Evolutionary conservation across 176 grass and related monocot species (phyloP).

Genomic region (Aegilops longissima): DNA sequence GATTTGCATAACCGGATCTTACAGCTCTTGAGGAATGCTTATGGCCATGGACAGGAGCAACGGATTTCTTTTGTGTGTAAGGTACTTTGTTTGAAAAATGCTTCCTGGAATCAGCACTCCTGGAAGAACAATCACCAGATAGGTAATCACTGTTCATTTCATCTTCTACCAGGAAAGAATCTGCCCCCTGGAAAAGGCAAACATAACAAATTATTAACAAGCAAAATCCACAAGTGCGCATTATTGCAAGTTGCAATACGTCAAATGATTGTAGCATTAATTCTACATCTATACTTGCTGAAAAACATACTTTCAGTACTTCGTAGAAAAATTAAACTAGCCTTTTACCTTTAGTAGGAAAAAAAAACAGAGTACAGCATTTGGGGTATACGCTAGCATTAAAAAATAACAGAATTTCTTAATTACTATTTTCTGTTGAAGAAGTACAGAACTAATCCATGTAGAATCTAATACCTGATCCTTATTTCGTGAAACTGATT

Average conservation of each 20-base stretch:
- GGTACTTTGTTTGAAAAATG: slow-evolving; percentile 57
- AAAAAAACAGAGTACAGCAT: not conserved
- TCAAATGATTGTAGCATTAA: not conserved
- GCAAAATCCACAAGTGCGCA: not conserved
- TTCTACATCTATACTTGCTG: slow-evolving; percentile 10
- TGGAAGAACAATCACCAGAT: slow-evolving; percentile 78
- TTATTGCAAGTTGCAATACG: slow-evolving; percentile 24
- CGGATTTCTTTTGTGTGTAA: slow-evolving; percentile 48
- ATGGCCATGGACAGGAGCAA: slow-evolving; percentile 48
- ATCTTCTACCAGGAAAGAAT: slow-evolving; percentile 63
- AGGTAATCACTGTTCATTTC: slow-evolving; percentile 73
- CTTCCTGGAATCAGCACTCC: slow-evolving; percentile 75
- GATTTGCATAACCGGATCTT: slow-evolving; percentile 55
- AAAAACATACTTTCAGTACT: not conserved
- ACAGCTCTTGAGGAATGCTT: slow-evolving; percentile 56
- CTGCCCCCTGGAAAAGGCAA: slow-evolving; percentile 55
- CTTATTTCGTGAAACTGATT: slow-evolving; percentile 55
- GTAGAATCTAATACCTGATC: slow-evolving; percentile 48
- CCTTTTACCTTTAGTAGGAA: slow-evolving; percentile 19
- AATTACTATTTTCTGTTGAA: slow-evolving; percentile 14
- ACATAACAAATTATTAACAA: slow-evolving; percentile 43
- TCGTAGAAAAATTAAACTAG: not conserved
- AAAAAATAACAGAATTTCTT: not conserved
- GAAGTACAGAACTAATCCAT: not conserved
- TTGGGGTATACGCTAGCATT: slow-evolving; percentile 11